These are phyloP conservation scores for Sugiyamaella chiloensis DNA, from an alignment of 805 yeast species.

Conservation along the genomic window DNA sequence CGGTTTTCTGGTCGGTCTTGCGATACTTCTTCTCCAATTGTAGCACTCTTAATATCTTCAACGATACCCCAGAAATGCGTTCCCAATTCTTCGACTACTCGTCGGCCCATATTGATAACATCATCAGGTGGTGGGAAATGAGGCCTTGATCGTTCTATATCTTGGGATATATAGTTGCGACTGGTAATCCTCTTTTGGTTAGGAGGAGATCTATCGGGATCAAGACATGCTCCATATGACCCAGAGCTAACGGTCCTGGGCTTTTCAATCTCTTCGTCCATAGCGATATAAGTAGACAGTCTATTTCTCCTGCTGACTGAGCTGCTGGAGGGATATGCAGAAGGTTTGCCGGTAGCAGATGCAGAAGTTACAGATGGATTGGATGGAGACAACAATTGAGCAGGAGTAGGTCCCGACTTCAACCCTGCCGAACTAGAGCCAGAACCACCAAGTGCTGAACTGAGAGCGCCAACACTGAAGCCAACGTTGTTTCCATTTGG, in stretches of 20 bases:
- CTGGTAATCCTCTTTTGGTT: not conserved
- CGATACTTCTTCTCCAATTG: conserved; percentile 31
- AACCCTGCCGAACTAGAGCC: not conserved
- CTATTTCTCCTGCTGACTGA: not conserved
- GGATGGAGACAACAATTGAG: not conserved
- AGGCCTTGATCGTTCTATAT: conserved; percentile 8
- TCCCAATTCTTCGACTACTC: conserved; percentile 35
- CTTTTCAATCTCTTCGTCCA: not conserved
- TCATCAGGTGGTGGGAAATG: conserved; percentile 26
- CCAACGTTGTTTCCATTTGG: not conserved
- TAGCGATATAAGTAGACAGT: not conserved
- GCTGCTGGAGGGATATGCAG: not conserved
- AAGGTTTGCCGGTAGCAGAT: not conserved
- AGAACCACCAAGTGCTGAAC: not conserved
- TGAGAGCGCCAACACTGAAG: not conserved
- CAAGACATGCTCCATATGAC: conserved; percentile 12
- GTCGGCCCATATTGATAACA: conserved; percentile 30
- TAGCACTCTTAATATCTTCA: conserved; percentile 35
- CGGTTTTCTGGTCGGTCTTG: not conserved
- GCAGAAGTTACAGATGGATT: not conserved
- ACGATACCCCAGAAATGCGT: conserved; percentile 36
- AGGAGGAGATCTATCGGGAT: conserved; percentile 14
- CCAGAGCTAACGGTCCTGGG: not conserved
- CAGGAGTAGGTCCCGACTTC: not conserved
- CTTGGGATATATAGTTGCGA: not conserved